Conservation (phyloP, 2,329 filamentous ascomycete genomes). For the Xylariaceae sp. region DNA sequence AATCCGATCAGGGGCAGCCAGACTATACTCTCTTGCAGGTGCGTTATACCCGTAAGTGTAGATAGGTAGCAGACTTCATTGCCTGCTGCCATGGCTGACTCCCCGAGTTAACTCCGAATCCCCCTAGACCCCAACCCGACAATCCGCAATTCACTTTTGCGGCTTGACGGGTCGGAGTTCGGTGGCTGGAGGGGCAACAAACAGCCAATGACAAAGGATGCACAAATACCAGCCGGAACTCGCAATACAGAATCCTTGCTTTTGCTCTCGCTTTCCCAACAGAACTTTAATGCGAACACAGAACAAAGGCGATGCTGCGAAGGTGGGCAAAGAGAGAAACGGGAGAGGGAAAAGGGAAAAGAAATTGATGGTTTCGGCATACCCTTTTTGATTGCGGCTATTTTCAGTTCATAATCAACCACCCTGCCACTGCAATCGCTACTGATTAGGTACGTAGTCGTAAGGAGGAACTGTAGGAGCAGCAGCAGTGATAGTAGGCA, state of each 20-base stretch:
- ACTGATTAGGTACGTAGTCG: slow-evolving; percentile 19
- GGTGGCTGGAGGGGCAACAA: slow-evolving; percentile 14
- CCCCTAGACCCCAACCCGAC: slow-evolving; percentile 3
- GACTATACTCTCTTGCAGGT: slow-evolving; percentile 15
- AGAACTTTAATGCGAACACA: slow-evolving; percentile 21
- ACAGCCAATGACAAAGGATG: slow-evolving; percentile 23
- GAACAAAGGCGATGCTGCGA: slow-evolving; percentile 19
- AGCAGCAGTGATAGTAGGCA: slow-evolving; percentile 12
- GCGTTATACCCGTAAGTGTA: slow-evolving; percentile 21
- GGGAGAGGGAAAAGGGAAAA: slow-evolving; percentile 8
- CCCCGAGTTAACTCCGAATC: slow-evolving; percentile 10
- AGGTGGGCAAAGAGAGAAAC: slow-evolving; percentile 13
- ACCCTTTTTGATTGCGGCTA: slow-evolving; percentile 27
- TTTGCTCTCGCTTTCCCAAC: slow-evolving; percentile 17
- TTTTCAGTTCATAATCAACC: slow-evolving; percentile 22
- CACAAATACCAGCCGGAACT: slow-evolving; percentile 28
- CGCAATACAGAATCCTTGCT: slow-evolving; percentile 21
- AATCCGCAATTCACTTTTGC: slow-evolving; percentile 27
- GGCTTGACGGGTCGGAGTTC: slow-evolving; percentile 10
- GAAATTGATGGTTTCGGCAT: slow-evolving; percentile 31
- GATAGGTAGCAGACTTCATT: slow-evolving; percentile 10
- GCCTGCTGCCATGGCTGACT: slow-evolving; percentile 10
- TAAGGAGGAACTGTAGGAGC: slow-evolving; percentile 17
- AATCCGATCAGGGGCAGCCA: slow-evolving; percentile 9
- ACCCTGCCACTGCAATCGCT: slow-evolving; percentile 20